These are phyloP conservation scores for Chlorella sp. DNA, from an alignment of 139 green algal genomes.

Conservation along the genomic window DNA sequence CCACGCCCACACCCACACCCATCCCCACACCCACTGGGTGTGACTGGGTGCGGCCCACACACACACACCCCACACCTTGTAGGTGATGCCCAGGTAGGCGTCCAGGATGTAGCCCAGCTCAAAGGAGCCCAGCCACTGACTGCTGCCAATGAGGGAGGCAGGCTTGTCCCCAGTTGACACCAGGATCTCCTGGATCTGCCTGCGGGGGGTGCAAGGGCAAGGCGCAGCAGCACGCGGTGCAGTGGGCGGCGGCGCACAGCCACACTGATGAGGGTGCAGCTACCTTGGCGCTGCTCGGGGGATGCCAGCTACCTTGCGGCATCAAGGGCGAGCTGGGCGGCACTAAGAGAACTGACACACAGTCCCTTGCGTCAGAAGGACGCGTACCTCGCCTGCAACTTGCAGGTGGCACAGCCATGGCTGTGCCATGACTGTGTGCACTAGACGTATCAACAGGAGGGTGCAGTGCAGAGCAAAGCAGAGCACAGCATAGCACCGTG, in stretches of 20 bases:
- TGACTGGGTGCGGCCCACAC: too few relatives aligned
- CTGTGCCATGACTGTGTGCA: neutral
- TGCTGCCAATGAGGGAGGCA: conserved; percentile 69
- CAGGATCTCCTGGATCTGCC: conserved; percentile 76
- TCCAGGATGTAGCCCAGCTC: conserved; percentile 90
- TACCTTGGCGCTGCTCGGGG: neutral
- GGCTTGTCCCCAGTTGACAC: conserved; percentile 83
- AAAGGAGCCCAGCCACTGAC: conserved; percentile 92
- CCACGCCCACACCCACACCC: too few relatives aligned
- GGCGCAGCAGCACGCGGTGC: neutral
- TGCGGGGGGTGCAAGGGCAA: conserved; percentile 5
- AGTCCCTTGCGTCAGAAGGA: neutral
- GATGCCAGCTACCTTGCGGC: neutral
- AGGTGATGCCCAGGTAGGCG: conserved; percentile 62
- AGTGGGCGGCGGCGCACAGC: neutral
- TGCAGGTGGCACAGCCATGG: neutral
- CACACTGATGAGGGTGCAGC: neutral
- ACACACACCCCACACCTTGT: too few relatives aligned
- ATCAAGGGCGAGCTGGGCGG: neutral
- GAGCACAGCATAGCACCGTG: neutral
- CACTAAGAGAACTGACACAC: neutral
- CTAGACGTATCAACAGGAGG: neutral
- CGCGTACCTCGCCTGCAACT: neutral
- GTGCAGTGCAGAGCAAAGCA: too few relatives aligned
- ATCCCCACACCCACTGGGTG: too few relatives aligned